Percentiles rank a stretch among this genome's conserved stretches.
Evolutionary conservation across 805 yeast genomes (phyloP).

Genomic region (Maudiozyma bulderi): DNA sequence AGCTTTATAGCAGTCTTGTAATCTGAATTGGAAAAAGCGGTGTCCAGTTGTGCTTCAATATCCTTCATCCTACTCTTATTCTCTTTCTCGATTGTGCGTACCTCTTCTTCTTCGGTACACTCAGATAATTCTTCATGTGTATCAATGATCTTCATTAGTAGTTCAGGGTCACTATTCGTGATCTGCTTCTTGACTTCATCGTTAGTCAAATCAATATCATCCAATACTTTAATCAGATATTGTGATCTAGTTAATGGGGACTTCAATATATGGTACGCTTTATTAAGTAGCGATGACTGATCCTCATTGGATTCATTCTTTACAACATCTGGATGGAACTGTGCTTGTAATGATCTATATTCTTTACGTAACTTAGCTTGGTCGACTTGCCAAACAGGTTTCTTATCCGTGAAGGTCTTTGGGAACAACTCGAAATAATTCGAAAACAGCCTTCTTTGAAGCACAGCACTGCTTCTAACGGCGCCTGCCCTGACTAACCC

Average conservation of each 20-base stretch:
- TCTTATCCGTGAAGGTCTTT: conserved; percentile 53
- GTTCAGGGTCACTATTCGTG: conserved; percentile 41
- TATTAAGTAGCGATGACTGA: conserved; percentile 50
- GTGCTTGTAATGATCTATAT: conserved; percentile 61
- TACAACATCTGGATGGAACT: conserved; percentile 70
- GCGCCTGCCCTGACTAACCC: not conserved
- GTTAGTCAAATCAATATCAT: conserved; percentile 44
- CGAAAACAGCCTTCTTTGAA: conserved; percentile 7
- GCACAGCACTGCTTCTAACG: not conserved
- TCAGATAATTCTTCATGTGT: conserved; percentile 76
- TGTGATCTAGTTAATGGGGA: conserved; percentile 67
- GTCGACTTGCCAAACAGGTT: conserved; percentile 62
- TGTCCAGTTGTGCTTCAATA: conserved; percentile 37
- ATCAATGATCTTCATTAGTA: conserved; percentile 71
- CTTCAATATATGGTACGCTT: conserved; percentile 63
- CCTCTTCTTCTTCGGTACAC: conserved; percentile 49
- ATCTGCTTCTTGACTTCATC: conserved; percentile 45
- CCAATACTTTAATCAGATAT: conserved; percentile 38
- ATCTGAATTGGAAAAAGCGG: conserved; percentile 38
- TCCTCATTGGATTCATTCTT: conserved; percentile 10
- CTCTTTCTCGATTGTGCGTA: conserved; percentile 40
- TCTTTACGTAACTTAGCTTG: conserved; percentile 54
- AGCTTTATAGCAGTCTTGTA: conserved; percentile 53
- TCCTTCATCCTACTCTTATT: conserved; percentile 47
- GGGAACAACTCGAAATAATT: conserved; percentile 65